Evolutionary conservation across 2,329 filamentous ascomycete species (phyloP), one percentile per base, ranked within the genome.

Genomic region (Botryosphaeria agaves): DNA sequence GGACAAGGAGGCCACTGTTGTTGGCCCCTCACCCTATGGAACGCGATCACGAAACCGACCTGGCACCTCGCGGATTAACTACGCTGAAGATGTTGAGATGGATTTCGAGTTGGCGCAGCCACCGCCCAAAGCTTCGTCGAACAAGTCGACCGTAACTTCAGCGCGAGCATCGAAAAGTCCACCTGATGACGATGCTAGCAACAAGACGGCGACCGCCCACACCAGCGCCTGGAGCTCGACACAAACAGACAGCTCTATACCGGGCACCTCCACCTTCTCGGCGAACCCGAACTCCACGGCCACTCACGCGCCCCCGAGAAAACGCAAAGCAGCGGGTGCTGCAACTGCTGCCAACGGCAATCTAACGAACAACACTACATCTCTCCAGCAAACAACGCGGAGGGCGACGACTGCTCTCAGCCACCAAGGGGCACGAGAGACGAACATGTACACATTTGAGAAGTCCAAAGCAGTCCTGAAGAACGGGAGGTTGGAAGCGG

Each of bases 31-130:
- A 42, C 75, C 73, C 28, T 94, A 98, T 56, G 87, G 87, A 47
- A 98, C 89, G 51, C 78, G 85, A 45, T 94, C 85, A 43, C 79
- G 89, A 52, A 92, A 92, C 56, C 77, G 85, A 47, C 76, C 71
- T 34, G 78, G 79, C 45, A 72, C 69, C 41, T 68, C 78, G 43
- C 79, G 89, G 42, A 75, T 78, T 41, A 98, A 98, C 56, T 98
- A 98, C 55, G 87, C 89, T 30, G 89, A 98, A 56, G 87, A 94
- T 53, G 65, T 85, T 42, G 87, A 95, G 46, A 73, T 81, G 55
- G 89, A 95, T 50, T 82, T 84, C 51, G 87, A 94, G 46, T 69
- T 66, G 42, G 45, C 50, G 59, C 65, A 47, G 51, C 59, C 31
- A 56, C 67, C 41, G 62, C 64, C 46, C 65, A 69, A 71, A 11